Evolutionary conservation across 1,284 basidiomycete genomes (phyloP).

Genomic region (Naganishia albida): DNA sequence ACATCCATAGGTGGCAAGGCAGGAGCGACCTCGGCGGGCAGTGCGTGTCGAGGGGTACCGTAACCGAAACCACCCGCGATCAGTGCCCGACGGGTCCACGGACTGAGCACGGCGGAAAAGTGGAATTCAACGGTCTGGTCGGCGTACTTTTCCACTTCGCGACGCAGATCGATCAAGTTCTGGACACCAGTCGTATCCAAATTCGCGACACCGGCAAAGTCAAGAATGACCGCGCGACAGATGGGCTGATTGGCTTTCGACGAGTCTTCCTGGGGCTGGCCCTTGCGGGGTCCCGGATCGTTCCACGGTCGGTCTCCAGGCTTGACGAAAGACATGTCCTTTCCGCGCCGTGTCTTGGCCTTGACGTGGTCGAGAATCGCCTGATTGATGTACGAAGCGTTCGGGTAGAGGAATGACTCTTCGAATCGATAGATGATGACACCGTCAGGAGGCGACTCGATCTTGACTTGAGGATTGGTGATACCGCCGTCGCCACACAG

Average conservation of each 20-base stretch:
- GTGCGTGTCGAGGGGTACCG: conserved; percentile 34
- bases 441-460: conserved; percentile 79
- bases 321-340: conserved; percentile 65
- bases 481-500: conserved; percentile 60
- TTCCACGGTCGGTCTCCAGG: conserved; percentile 89
- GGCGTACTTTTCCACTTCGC: conserved; percentile 83
- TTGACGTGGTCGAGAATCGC: conserved; percentile 80
- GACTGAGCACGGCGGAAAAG: conserved; percentile 68
- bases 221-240: conserved; percentile 83
- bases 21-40: conserved; percentile 31
- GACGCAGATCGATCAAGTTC: conserved; percentile 82
- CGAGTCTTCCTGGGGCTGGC: conserved; percentile 55
- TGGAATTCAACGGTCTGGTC: conserved; percentile 74
- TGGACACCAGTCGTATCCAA: conserved; percentile 78
- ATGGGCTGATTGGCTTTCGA: conserved; percentile 66
- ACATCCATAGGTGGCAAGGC: conserved; percentile 33
- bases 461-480: conserved; percentile 69
- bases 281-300: conserved; percentile 73
- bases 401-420: conserved; percentile 92
- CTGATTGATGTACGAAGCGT: conserved; percentile 76
- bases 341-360: conserved; percentile 71
- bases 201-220: conserved; percentile 75
- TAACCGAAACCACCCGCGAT: conserved; percentile 82
- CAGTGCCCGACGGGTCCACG: conserved; percentile 89
- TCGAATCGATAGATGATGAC: conserved; percentile 91